Base-by-base conservation (phyloP, 495 filamentous ascomycete genomes). In the Neurospora hispaniola region DNA sequence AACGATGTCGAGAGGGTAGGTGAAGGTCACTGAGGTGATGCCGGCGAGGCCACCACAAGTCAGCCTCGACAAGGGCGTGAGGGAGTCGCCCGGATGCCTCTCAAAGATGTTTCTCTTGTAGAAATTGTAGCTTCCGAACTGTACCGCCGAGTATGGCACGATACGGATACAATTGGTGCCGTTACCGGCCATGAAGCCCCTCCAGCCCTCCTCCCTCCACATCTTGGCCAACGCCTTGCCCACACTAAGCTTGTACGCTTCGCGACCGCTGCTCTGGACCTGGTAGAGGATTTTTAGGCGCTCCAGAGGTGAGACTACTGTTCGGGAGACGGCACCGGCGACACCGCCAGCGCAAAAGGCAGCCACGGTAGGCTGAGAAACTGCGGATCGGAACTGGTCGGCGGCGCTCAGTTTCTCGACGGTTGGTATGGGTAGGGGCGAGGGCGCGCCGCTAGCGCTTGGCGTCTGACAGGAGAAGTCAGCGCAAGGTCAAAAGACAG, bases 81-180 rank as follows among this genome's bases (percentile, higher is more conserved):
- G 84, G 68, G 90, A 88, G 44, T 87, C 88, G 59, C 90, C 89
- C 0, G 92, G 88, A 42, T 89, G 86, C 54, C 87, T 81, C 78
- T 97, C 94, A 76, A 92, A 93, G 78, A 94, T 91, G 86, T 94
- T 81, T 85, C 89, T 88, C 84, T 97, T 98, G 81, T 98, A 99
- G 75, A 98, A 91, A 79, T 95, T 98, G 81, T 98, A 99, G 78
- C 93, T 95, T 48, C 94, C 93, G 83, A 99, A 99, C 80, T 99
- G 96, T 31, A 99, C 96, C 1, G 96, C 96, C 48, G 94, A 97
- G 81, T 99, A 99, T 14, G 96, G 96, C 48, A 99, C 93, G 71
- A 99, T 99, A 69, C 96, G 92, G 77, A 98, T 94, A 83, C 96
- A 99, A 82, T 99, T 99, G 62, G 94, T 97, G 71, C 96, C 96